Evolutionary conservation across 805 yeast species (phyloP), one percentile per base, ranked within the genome.

Genomic region (Sugiyamaella floridensis): DNA sequence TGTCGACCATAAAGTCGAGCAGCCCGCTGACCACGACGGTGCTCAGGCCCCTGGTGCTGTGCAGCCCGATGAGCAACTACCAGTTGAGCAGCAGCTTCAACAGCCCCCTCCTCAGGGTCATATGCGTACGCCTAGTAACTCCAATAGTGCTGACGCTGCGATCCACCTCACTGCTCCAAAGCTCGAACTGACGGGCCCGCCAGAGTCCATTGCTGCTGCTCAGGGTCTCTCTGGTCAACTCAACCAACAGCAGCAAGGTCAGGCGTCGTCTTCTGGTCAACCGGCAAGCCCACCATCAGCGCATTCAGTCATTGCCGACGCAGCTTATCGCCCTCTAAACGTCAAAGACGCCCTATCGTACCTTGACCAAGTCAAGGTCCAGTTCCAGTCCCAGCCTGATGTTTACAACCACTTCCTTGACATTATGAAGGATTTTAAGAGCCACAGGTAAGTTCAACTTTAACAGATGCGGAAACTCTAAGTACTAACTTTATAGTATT

Each of bases 341-440:
- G 98, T 93, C 48, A 89, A 88, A 66, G 99, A 93, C 69, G 99
- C 99, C 5, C 75, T 93, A 59, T 83, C 96, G 9, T 93, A 95
- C 66, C 78, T 93, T 60, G 99, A 95, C 67, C 96, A 90, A 70
- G 99, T 93, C 49, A 93, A 93, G 70, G 79, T 85, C 47, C 97
- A 90, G 67, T 93, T 93, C 70, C 85, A 80, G 68, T 79, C 83
- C 59, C 95, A 92, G 71, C 95, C 98, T 0, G 97, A 90, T 63
- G 96, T 93, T 43, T 93, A 93, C 75, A 93, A 93, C 69, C 89
- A 87, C 68, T 93, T 95, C 64, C 76, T 93, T 64, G 99, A 93
- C 67, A 92, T 93, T 58, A 93, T 93, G 99, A 95, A 95, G 73
- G 99, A 95, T 67, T 95, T 93, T 74, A 95, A 95, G 74, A 85